Base-by-base conservation (phyloP, 2,329 filamentous ascomycete species). In the Fusarium sp. region DNA sequence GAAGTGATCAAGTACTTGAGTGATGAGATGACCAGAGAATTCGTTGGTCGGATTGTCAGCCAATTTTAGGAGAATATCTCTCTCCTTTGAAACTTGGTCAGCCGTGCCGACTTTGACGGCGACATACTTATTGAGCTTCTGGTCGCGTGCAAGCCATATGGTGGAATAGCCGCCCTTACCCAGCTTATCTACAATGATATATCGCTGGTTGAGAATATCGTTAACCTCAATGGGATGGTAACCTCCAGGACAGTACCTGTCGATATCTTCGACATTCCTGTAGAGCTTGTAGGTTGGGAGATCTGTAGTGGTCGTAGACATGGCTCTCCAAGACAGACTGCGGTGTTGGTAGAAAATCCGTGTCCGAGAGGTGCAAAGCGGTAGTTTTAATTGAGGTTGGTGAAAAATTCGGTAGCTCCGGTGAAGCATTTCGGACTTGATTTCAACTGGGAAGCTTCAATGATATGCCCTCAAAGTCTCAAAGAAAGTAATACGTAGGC, bases 21-120 rank as follows among this genome's bases (percentile, higher is more conserved):
- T 16, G 24, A 36, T 36, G 31, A 53, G 48, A 5, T 9, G 1
- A 0, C 13, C 9, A 13, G 18, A 22, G 48, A 7, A 36, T 0
- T 36, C 18, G 0, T 36, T 22, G 31, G 9, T 26, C 0, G 13
- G 24, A 53, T 36, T 53, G 0, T 1, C n/a, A 0, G 48, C 31
- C 3, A 36, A 0, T 53, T 36, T 22, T 9, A 36, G 18, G 9
- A 53, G 31, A 36, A 53, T 28, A 0, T 16, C n/a, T 0, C 13
- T 53, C 31, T 53, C 31, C 28, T 53, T 3, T 1, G 48, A 53
- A 12, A 36, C 31, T 28, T 36, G 48, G 1, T 53, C 48, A 16
- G 18, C 31, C 0, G 48, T 53, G 33, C 48, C 48, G 18, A 53
- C 48, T 53, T 53, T 53, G 18, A 36, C 1, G 1, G 48, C 33